Evolutionary conservation across 768 basidiomycete genomes (phyloP).

Genomic region (Ephemerocybe angulata): DNA sequence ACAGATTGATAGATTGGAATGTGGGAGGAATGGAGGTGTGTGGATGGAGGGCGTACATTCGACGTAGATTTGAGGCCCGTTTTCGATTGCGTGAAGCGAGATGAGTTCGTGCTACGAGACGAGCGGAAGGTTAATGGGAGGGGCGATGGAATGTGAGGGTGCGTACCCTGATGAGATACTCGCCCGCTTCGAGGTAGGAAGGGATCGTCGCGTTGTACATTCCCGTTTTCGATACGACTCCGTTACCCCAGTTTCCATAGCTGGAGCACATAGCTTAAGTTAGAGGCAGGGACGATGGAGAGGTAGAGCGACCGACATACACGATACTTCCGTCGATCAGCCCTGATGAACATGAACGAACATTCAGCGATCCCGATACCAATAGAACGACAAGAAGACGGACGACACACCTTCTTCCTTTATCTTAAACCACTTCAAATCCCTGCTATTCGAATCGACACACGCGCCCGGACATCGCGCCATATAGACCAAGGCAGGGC

Average conservation of each 20-base stretch:
- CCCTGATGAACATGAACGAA: not conserved
- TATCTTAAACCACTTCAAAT: conserved; percentile 38
- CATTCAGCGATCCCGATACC: not conserved
- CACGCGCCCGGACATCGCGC: conserved; percentile 31
- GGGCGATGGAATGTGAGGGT: not conserved
- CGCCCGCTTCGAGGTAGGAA: conserved; percentile 28
- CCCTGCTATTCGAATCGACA: conserved; percentile 27
- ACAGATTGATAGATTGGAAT: not conserved
- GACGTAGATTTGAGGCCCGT: conserved; percentile 36
- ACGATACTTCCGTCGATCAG: conserved; percentile 7
- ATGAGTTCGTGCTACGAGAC: conserved; percentile 29
- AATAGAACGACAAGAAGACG: conserved; percentile 7
- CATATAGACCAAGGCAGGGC: conserved; percentile 35
- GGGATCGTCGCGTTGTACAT: conserved; percentile 32
- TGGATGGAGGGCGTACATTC: conserved; percentile 23
- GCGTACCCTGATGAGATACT: conserved; percentile 34
- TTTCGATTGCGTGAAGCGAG: conserved; percentile 30
- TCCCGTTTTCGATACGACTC: conserved; percentile 23
- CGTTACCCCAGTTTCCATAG: conserved; percentile 28
- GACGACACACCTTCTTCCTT: conserved; percentile 28
- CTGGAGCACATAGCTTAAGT: conserved; percentile 4
- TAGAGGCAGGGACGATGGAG: not conserved
- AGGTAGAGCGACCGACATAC: conserved; percentile 1
- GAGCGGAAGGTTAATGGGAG: not conserved
- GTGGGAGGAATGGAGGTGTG: not conserved